phyloP scores from a whole-genome alignment of 306 rosid genomes.

The Quercus robur region DNA sequence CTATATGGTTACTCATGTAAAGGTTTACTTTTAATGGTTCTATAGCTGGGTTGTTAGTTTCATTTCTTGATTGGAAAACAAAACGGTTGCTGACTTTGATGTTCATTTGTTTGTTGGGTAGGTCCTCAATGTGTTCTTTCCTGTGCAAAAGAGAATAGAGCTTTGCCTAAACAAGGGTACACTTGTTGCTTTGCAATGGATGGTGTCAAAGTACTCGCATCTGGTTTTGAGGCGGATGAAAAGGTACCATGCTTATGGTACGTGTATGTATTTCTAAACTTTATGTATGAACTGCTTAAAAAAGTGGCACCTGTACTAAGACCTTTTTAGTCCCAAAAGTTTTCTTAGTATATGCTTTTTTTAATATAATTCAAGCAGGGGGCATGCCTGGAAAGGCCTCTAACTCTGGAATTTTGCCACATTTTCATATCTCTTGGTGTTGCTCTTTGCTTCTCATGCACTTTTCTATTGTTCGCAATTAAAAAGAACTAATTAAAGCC shows the following conservation, averaged over 20 bases:
- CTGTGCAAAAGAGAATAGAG: slow-evolving; percentile 60
- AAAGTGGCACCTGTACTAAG: background rate
- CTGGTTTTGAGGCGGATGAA: slow-evolving; percentile 80
- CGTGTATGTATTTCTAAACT: slow-evolving; percentile 9
- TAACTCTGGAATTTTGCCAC: background rate
- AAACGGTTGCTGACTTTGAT: background rate
- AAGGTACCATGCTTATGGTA: slow-evolving; percentile 48
- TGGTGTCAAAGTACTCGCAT: slow-evolving; percentile 85
- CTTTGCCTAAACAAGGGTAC: slow-evolving; percentile 72
- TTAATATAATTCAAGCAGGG: background rate
- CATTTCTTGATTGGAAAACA: background rate
- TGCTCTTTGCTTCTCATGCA: background rate
- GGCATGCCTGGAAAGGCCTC: background rate
- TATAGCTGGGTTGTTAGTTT: too few relatives aligned
- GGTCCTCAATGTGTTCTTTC: slow-evolving; percentile 90
- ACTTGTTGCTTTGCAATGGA: slow-evolving; percentile 96
- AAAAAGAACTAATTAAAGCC: background rate
- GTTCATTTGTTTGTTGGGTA: slow-evolving; percentile 33
- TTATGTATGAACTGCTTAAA: background rate
- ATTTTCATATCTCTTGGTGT: background rate
- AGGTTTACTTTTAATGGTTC: too few relatives aligned
- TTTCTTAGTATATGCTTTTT: background rate
- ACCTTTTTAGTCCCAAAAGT: background rate
- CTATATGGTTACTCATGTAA: too few relatives aligned
- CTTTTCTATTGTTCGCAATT: background rate